Evolutionary conservation across 2,329 filamentous ascomycete species (phyloP).

Genomic region (Cercospora sojina): DNA sequence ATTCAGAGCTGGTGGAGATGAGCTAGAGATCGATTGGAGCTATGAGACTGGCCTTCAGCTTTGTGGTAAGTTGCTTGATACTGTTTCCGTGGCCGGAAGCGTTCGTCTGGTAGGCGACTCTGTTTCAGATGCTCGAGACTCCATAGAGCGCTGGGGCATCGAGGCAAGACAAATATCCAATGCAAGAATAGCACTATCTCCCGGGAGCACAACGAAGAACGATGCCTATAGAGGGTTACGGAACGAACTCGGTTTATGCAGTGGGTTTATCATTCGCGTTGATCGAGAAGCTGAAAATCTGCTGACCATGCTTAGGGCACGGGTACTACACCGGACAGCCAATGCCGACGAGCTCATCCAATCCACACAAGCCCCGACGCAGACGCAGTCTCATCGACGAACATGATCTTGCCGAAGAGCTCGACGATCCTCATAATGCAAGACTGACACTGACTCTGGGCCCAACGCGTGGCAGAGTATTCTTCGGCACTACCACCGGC

Average conservation of each 20-base stretch:
- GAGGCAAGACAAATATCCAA: slow-evolving; percentile 30
- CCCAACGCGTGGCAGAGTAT: slow-evolving; percentile 32
- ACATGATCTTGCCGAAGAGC: slow-evolving; percentile 15
- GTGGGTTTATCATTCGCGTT: neutral
- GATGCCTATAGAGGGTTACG: slow-evolving; percentile 33
- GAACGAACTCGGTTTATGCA: slow-evolving; percentile 19
- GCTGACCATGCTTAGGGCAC: slow-evolving; percentile 15
- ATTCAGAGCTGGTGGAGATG: slow-evolving; percentile 30
- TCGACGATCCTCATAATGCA: slow-evolving; percentile 27
- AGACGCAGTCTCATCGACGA: slow-evolving; percentile 33
- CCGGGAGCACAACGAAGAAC: slow-evolving; percentile 29
- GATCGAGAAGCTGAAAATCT: neutral
- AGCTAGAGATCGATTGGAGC: slow-evolving; percentile 33
- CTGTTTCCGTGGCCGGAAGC: slow-evolving; percentile 26
- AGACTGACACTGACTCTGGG: slow-evolving; percentile 32
- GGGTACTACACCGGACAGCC: slow-evolving; percentile 18
- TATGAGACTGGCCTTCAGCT: slow-evolving; percentile 30
- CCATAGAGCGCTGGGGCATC: slow-evolving; percentile 26
- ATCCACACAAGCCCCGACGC: slow-evolving; percentile 1
- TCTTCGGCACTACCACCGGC: slow-evolving; percentile 32
- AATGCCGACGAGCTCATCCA: neutral
- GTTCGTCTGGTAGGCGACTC: neutral
- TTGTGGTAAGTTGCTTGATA: slow-evolving; percentile 34
- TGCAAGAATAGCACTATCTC: slow-evolving; percentile 29
- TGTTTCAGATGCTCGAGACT: neutral